A percentile compares a stretch with the other conserved stretches of the same genome.
Conservation (phyloP, 257 asterid genomes). For the Cordia subcordata region DNA sequence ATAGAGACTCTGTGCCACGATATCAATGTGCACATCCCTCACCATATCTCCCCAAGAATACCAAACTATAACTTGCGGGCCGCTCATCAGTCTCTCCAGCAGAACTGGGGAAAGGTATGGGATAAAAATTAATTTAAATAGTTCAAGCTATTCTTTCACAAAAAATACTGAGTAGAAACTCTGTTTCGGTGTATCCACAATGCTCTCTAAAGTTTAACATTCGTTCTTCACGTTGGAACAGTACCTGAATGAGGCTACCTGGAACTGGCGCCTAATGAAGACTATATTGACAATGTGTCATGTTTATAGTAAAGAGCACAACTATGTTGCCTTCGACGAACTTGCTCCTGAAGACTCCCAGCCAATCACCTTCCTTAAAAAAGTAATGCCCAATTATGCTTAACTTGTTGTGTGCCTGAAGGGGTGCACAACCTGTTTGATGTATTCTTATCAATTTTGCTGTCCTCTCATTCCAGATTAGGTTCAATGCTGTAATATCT, state of each 20-base stretch:
- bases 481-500: background rate
- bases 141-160: no score
- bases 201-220: background rate
- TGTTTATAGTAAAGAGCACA: conserved; percentile 59
- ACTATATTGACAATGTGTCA: conserved; percentile 85
- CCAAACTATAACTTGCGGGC: conserved; percentile 86
- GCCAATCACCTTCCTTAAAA: conserved; percentile 78
- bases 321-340: conserved; percentile 70
- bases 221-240: conserved; percentile 18
- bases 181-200: background rate
- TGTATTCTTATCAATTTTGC: background rate
- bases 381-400: conserved; percentile 83
- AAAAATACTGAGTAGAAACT: no score
- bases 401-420: conserved; percentile 23
- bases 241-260: conserved; percentile 90
- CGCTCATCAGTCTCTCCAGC: conserved; percentile 82
- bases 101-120: conserved; percentile 89
- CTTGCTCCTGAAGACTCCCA: conserved; percentile 69
- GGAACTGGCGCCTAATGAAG: conserved; percentile 99
- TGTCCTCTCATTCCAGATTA: conserved; percentile 2
- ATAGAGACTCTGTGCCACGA: conserved; percentile 87
- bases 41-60: conserved; percentile 85
- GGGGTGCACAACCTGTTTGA: background rate
- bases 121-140: no score
- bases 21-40: conserved; percentile 95